phyloP scores from a whole-genome alignment of 768 basidiomycete species.

The Baorangia bicolor region DNA sequence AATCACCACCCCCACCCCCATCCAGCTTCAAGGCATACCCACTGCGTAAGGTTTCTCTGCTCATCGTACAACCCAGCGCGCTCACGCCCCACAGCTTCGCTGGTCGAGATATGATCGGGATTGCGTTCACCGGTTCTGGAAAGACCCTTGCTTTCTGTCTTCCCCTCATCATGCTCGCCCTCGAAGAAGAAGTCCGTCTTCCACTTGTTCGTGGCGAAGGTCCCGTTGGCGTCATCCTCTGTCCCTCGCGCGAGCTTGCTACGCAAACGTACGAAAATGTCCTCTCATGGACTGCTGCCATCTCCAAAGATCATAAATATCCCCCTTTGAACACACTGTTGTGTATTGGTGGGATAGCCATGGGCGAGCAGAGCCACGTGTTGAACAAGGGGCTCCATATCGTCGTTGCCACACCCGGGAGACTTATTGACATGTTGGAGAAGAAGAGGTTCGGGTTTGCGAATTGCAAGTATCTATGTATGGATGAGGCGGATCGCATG shows the following conservation, averaged over 20 bases:
- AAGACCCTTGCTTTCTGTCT: constrained; percentile 98
- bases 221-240: constrained; percentile 93
- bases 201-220: constrained; percentile 94
- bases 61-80: neutral
- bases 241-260: constrained; percentile 95
- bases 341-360: constrained; percentile 97
- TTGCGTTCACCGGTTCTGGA: constrained; percentile 98
- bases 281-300: constrained; percentile 76
- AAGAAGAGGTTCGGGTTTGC: constrained; percentile 92
- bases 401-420: constrained; percentile 94
- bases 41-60: constrained; percentile 65
- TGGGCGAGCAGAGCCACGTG: constrained; percentile 95
- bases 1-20: constrained; percentile 87
- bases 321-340: constrained; percentile 85
- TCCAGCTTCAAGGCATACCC: constrained; percentile 96
- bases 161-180: constrained; percentile 94
- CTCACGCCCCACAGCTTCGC: constrained; percentile 60
- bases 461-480: constrained; percentile 93
- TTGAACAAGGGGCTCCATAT: constrained; percentile 91
- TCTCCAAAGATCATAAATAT: constrained; percentile 78
- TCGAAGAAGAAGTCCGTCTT: constrained; percentile 90
- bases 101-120: constrained; percentile 97
- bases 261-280: constrained; percentile 97
- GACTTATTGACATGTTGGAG: constrained; percentile 97
- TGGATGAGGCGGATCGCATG: constrained; percentile 99